These are phyloP conservation scores for Rickenella mellea DNA, from an alignment of 768 basidiomycete genomes.

Conservation along the genomic window DNA sequence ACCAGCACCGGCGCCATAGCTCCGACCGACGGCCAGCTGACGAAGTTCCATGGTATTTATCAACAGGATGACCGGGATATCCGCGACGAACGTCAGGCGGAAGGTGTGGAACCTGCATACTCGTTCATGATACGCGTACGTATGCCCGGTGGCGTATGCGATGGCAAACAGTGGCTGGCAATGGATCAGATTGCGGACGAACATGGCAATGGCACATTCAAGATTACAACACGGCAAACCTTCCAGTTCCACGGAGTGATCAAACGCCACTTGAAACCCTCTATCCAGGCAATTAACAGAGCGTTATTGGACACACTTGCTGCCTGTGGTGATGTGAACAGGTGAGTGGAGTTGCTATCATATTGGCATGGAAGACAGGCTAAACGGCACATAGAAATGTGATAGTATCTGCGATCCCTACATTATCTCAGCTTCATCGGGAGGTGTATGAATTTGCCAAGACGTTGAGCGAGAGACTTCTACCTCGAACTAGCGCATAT, in stretches of 20 bases:
- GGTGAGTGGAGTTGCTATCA: conserved; percentile 33
- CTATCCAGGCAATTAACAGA: conserved; percentile 93
- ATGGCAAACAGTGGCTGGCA: conserved; percentile 83
- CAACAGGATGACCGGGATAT: conserved; percentile 98
- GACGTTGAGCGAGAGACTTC: conserved; percentile 72
- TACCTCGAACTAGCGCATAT: conserved; percentile 88
- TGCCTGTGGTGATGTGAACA: conserved; percentile 96
- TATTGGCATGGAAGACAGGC: background rate
- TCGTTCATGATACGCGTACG: conserved; percentile 98
- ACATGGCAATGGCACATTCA: conserved; percentile 88
- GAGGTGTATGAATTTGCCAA: conserved; percentile 82
- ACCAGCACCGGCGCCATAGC: conserved; percentile 84
- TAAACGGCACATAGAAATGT: conserved; percentile 55
- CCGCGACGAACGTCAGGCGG: conserved; percentile 86
- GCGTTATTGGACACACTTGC: conserved; percentile 90
- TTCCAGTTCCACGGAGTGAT: conserved; percentile 99
- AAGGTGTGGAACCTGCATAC: conserved; percentile 92
- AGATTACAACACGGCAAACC: conserved; percentile 94
- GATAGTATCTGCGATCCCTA: conserved; percentile 84
- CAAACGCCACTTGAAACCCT: conserved; percentile 91
- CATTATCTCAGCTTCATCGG: conserved; percentile 76
- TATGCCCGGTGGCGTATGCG: conserved; percentile 93
- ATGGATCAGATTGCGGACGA: conserved; percentile 97
- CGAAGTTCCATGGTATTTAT: conserved; percentile 96
- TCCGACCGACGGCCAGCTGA: conserved; percentile 84